Evolutionary conservation across 805 yeast species (phyloP).

Genomic region (Myxozyma neotropica): DNA sequence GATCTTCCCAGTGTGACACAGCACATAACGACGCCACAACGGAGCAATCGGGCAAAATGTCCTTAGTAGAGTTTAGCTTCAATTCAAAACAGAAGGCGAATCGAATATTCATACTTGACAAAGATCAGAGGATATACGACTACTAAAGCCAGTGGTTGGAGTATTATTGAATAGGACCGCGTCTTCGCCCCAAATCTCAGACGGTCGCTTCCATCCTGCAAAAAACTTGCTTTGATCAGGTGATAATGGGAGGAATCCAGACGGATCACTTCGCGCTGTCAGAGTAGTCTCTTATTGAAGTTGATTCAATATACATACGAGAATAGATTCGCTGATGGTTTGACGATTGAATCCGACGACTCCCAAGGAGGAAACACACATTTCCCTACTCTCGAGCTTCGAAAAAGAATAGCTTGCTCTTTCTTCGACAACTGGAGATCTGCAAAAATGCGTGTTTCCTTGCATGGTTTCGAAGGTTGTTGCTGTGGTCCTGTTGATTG

Average conservation of each 20-base stretch:
- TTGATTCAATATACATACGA: constrained; percentile 1
- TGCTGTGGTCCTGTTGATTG: not conserved
- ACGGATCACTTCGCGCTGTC: constrained; percentile 29
- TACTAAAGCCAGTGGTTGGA: too few relatives aligned
- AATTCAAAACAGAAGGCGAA: not conserved
- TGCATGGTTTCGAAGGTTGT: constrained; percentile 1
- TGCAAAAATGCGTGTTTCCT: not conserved
- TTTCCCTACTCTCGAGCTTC: constrained; percentile 26
- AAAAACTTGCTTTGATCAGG: constrained; percentile 21
- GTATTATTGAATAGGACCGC: constrained; percentile 2
- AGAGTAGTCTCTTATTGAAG: not conserved
- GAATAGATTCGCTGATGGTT: not conserved
- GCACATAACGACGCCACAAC: constrained; percentile 70
- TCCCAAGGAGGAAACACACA: constrained; percentile 31
- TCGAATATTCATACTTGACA: constrained; percentile 15
- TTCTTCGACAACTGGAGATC: constrained; percentile 7
- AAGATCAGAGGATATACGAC: constrained; percentile 12
- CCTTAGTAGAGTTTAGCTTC: constrained; percentile 28
- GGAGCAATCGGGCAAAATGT: constrained; percentile 63
- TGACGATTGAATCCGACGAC: constrained; percentile 1
- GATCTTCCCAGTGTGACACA: constrained; percentile 42
- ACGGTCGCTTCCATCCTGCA: constrained; percentile 34
- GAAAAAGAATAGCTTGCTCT: constrained; percentile 18
- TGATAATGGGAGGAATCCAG: constrained; percentile 32
- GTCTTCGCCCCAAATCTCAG: constrained; percentile 18